Conservation (phyloP, 768 basidiomycete genomes). For the Xerocomus brunneocitrinus region DNA sequence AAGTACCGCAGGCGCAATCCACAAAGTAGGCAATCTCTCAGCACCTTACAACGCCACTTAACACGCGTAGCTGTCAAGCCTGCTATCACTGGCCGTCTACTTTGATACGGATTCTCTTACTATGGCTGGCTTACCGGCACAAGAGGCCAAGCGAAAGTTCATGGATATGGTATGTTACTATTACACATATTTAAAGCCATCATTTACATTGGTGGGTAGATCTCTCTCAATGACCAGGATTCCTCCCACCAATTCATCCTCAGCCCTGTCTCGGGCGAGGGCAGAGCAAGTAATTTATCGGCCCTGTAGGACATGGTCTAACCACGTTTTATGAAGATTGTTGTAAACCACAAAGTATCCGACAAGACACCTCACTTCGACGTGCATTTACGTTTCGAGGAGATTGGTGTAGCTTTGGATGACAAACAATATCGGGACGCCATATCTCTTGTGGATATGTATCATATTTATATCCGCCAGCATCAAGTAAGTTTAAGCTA, state of each 20-base stretch:
- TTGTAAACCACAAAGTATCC: constrained; percentile 77
- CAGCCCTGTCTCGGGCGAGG: constrained; percentile 93
- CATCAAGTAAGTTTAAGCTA: constrained; percentile 51
- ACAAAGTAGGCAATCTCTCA: constrained; percentile 57
- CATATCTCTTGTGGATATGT: constrained; percentile 92
- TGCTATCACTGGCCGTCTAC: constrained; percentile 86
- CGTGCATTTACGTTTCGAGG: constrained; percentile 82
- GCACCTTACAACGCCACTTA: constrained; percentile 1
- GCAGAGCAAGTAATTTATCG: constrained; percentile 51
- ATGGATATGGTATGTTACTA: constrained; percentile 54
- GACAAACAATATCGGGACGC: constrained; percentile 92
- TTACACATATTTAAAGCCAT: constrained; percentile 1
- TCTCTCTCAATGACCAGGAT: constrained; percentile 43
- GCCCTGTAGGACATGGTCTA: neutral
- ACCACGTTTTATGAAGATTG: constrained; percentile 44
- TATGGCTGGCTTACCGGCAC: constrained; percentile 61
- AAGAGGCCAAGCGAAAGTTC: constrained; percentile 70
- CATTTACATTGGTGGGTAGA: constrained; percentile 32
- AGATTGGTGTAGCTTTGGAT: constrained; percentile 89
- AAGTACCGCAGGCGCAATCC: constrained; percentile 79
- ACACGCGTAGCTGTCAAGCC: constrained; percentile 62
- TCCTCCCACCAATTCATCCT: constrained; percentile 84
- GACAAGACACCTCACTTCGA: constrained; percentile 80
- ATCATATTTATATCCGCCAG: constrained; percentile 88
- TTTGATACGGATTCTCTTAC: constrained; percentile 90